Percentiles rank a stretch among this genome's conserved stretches.
phyloP scores from a whole-genome alignment of 768 basidiomycete genomes.

The Trametes maxima region DNA sequence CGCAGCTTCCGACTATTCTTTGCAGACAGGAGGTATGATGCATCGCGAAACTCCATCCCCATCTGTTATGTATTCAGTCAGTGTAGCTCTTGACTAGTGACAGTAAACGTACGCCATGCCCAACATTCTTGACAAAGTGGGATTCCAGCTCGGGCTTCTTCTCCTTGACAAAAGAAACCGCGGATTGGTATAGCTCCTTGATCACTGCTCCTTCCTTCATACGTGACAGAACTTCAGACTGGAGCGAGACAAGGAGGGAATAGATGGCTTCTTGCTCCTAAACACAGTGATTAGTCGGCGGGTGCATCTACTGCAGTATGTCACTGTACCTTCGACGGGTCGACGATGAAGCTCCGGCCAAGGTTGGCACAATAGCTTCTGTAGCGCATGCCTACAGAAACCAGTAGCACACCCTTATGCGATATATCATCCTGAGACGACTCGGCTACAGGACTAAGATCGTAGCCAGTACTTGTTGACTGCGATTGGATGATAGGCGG shows the following conservation, averaged over 20 bases:
- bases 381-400: constrained; percentile 87
- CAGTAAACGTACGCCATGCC: constrained; percentile 71
- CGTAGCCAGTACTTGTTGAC: constrained; percentile 81
- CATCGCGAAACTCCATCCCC: constrained; percentile 94
- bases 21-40: constrained; percentile 74
- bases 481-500: constrained; percentile 95
- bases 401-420: constrained; percentile 85
- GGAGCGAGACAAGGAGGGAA: constrained; percentile 72
- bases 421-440: constrained; percentile 83
- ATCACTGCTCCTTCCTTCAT: constrained; percentile 79
- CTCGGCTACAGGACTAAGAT: constrained; percentile 84
- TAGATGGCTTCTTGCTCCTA: constrained; percentile 95
- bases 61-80: constrained; percentile 53
- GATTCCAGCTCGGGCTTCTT: constrained; percentile 85
- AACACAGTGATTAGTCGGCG: background rate
- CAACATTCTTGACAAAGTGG: constrained; percentile 85
- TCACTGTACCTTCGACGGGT: constrained; percentile 77
- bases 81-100: no score
- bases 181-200: constrained; percentile 82
- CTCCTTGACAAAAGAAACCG: constrained; percentile 66
- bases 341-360: constrained; percentile 93
- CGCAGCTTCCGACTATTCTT: constrained; percentile 77
- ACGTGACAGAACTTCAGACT: constrained; percentile 70
- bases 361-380: constrained; percentile 93
- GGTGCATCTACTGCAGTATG: constrained; percentile 8